phyloP scores from a whole-genome alignment of 352 stramenopile species.

The Pythium utonaiense region DNA sequence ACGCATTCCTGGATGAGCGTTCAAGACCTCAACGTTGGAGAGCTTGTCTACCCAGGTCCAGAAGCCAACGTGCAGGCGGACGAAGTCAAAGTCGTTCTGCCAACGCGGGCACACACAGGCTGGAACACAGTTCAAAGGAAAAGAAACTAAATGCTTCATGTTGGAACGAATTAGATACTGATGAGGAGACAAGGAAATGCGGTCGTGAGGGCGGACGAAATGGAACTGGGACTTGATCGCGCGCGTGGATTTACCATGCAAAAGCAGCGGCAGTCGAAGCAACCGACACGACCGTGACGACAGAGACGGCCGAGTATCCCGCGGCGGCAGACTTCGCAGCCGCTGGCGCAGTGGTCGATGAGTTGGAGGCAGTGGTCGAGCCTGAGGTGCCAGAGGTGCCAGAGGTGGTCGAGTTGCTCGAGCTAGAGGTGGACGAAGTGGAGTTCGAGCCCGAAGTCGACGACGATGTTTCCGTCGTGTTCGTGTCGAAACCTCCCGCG shows the following conservation, averaged over 20 bases:
- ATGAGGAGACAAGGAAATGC: background rate
- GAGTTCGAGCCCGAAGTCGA: background rate
- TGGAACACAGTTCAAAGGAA: background rate
- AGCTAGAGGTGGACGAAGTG: background rate
- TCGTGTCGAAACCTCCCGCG: background rate
- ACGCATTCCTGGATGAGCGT: background rate
- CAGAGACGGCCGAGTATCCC: background rate
- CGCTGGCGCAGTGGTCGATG: conserved; percentile 5
- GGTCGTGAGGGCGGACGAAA: background rate
- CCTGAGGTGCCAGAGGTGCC: no score
- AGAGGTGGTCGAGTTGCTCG: background rate
- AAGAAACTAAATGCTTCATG: background rate
- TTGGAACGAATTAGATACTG: conserved; percentile 1
- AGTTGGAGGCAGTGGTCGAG: background rate
- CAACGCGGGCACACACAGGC: no score
- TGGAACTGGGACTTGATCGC: no score
- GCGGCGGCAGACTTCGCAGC: conserved; percentile 6
- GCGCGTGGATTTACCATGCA: conserved; percentile 15
- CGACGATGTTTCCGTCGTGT: background rate
- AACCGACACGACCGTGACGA: conserved; percentile 17
- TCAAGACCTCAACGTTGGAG: no score
- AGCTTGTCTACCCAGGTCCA: no score
- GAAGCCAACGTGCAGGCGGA: no score
- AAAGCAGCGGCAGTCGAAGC: conserved; percentile 12
- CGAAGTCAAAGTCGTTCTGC: no score